phyloP scores from a whole-genome alignment of 2,329 filamentous ascomycete genomes.

The Cladosporium oxysporum region DNA sequence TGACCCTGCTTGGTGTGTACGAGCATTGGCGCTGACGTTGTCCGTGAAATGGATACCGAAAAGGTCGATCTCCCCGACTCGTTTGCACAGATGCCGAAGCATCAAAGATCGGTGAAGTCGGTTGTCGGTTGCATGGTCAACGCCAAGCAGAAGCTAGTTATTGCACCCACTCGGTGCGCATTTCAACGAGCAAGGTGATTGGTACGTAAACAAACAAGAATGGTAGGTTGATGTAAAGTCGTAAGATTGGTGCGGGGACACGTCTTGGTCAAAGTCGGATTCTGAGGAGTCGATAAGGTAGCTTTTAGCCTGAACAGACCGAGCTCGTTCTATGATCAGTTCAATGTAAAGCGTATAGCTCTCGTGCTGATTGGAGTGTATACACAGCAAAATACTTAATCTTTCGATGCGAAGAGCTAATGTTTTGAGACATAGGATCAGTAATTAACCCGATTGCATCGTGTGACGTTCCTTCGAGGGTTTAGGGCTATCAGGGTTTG shows the following conservation, averaged over 20 bases:
- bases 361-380: no score
- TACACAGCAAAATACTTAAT: no score
- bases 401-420: no score
- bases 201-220: neutral
- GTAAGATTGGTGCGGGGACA: neutral
- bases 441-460: neutral
- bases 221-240: neutral
- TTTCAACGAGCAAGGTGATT: neutral
- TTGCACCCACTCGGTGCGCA: neutral
- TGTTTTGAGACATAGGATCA: neutral
- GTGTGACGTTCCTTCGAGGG: neutral
- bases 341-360: no score
- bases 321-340: neutral
- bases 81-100: neutral
- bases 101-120: neutral
- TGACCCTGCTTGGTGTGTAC: neutral
- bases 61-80: neutral
- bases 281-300: neutral
- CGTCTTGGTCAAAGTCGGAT: neutral
- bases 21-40: conserved; percentile 9
- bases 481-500: neutral
- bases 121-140: neutral
- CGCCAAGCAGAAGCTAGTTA: neutral
- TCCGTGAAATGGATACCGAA: neutral
- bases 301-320: neutral